These are phyloP conservation scores for Brassica rapa DNA, from an alignment of 345 rosid genomes.

Conservation along the genomic window DNA sequence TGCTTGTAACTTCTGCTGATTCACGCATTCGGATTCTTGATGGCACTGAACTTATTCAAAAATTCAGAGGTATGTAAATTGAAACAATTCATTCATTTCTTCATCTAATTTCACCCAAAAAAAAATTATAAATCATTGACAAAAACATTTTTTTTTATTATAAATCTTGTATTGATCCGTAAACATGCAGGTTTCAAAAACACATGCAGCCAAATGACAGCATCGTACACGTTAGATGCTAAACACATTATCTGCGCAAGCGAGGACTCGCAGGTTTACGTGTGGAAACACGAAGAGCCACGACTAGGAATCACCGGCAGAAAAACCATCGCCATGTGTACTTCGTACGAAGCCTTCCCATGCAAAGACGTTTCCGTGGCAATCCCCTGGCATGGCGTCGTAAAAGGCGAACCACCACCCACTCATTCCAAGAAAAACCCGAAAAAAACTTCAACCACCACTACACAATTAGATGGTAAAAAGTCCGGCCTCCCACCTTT, in stretches of 20 bases:
- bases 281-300: slow-evolving; percentile 71
- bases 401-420: slow-evolving; percentile 70
- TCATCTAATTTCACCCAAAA: not conserved
- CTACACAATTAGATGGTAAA: slow-evolving; percentile 53
- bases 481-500: slow-evolving; percentile 66
- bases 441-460: slow-evolving; percentile 40
- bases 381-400: slow-evolving; percentile 74
- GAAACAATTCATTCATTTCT: not conserved
- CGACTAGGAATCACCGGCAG: slow-evolving; percentile 47
- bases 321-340: slow-evolving; percentile 43
- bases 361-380: slow-evolving; percentile 91
- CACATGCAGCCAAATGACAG: slow-evolving; percentile 81
- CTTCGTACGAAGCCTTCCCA: slow-evolving; percentile 65
- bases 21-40: slow-evolving; percentile 76
- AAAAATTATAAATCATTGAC: too few species aligned
- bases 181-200: slow-evolving; percentile 67
- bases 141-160: too few species aligned
- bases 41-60: slow-evolving; percentile 61
- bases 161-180: not conserved
- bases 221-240: slow-evolving; percentile 73
- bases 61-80: slow-evolving; percentile 61
- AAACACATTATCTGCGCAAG: slow-evolving; percentile 73
- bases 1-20: slow-evolving; percentile 87
- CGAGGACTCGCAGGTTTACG: slow-evolving; percentile 82
- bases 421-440: slow-evolving; percentile 53